phyloP scores from a whole-genome alignment of 345 rosid species.

The Hibiscus syriacus region DNA sequence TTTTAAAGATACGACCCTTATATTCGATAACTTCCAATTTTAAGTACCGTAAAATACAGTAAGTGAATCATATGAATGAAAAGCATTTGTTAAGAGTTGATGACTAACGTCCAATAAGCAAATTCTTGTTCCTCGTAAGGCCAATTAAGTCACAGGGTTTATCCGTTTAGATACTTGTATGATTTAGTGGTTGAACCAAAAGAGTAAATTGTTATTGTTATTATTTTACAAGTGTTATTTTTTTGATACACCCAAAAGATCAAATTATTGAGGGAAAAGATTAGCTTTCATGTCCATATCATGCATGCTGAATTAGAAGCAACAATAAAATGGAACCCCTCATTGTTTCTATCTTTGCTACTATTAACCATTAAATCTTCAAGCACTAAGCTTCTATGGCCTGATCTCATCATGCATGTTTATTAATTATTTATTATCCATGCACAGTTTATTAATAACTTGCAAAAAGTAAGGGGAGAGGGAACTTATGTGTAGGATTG shows the following conservation, averaged over 20 bases:
- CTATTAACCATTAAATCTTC: neutral
- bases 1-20: too few relatives aligned
- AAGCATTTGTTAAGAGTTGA: neutral
- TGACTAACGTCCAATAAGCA: neutral
- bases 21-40: too few relatives aligned
- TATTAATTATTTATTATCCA: neutral
- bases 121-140: neutral
- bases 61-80: neutral
- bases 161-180: neutral
- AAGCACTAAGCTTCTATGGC: conserved; percentile 3
- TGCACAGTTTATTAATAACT: neutral
- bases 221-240: too few relatives aligned
- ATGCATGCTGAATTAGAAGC: conserved; percentile 38
- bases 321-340: conserved; percentile 10
- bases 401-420: conserved; percentile 11
- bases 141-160: neutral
- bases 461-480: neutral
- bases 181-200: conserved; percentile 4
- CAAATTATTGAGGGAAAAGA: conserved; percentile 2
- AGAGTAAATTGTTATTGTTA: neutral
- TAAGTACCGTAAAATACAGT: too few relatives aligned
- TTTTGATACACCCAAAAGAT: neutral
- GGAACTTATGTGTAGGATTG: neutral
- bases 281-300: conserved; percentile 12
- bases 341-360: neutral